Conservation (phyloP, 495 filamentous ascomycete genomes). For the Aspergillus ostianus region DNA sequence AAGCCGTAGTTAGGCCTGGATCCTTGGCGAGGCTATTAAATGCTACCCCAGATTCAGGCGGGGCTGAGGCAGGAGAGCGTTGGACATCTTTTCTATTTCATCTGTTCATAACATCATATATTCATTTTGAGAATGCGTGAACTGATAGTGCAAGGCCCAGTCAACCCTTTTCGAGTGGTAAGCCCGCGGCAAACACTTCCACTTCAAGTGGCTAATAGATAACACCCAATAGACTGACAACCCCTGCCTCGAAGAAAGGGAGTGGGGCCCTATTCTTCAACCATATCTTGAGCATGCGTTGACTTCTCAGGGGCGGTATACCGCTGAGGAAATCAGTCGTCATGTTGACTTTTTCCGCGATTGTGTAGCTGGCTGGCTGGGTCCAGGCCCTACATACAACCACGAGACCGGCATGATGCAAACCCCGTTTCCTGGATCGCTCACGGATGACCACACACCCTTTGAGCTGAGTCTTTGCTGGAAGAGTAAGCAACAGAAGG, state of each 20-base stretch:
- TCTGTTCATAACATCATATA: not conserved
- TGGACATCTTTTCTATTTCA: not conserved
- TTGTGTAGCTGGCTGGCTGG: not conserved
- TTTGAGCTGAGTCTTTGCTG: conserved; percentile 12
- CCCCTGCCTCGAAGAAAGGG: not conserved
- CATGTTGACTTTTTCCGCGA: not conserved
- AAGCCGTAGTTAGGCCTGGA: not conserved
- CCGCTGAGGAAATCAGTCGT: not conserved
- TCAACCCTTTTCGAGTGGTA: not conserved
- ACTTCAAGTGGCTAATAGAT: not conserved
- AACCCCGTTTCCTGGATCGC: not conserved
- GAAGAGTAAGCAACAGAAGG: conserved; percentile 4
- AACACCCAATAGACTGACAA: not conserved
- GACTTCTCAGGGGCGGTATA: not conserved
- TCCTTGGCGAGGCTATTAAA: not conserved
- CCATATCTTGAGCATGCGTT: conserved; percentile 7
- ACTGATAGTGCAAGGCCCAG: not conserved
- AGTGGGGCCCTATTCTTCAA: conserved; percentile 3
- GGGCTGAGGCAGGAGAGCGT: not conserved
- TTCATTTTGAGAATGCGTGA: not conserved
- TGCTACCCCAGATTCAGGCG: not conserved
- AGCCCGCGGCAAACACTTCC: not conserved
- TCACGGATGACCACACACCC: conserved; percentile 6
- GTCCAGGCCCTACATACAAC: not conserved
- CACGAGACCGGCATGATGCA: not conserved